A percentile compares a stretch with the other conserved stretches of the same genome.
These are phyloP conservation scores for Papilionanthe hybrid DNA, from an alignment of 116 monocot genomes.

Conservation along the genomic window DNA sequence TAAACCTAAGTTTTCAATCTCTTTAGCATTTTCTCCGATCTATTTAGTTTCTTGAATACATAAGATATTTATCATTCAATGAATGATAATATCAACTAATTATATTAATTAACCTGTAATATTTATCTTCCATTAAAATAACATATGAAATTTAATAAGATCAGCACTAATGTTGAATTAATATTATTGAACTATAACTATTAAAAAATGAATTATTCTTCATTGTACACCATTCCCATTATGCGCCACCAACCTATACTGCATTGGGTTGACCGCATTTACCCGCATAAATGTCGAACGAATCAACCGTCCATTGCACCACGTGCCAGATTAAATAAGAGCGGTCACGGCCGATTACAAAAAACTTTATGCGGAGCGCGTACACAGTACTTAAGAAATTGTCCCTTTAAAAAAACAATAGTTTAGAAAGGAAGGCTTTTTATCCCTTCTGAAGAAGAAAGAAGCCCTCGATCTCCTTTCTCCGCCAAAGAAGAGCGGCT, in stretches of 20 bases:
- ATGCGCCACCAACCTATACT: neutral
- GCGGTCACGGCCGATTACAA: neutral
- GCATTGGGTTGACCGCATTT: neutral
- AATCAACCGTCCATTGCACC: neutral
- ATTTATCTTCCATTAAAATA: neutral
- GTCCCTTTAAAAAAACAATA: neutral
- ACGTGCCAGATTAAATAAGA: neutral
- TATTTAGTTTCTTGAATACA: too few species aligned
- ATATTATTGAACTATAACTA: neutral
- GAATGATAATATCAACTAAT: too few species aligned
- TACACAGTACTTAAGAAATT: neutral
- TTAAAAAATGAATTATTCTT: neutral
- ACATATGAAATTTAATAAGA: neutral
- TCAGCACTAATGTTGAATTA: neutral
- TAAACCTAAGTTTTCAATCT: too few species aligned
- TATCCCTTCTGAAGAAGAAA: neutral
- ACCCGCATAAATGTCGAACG: constrained; percentile 1
- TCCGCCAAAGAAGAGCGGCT: neutral
- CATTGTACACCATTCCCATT: neutral
- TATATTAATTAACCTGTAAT: too few species aligned
- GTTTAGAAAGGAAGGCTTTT: neutral
- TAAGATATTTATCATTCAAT: too few species aligned
- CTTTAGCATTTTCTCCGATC: too few species aligned
- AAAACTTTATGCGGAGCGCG: neutral
- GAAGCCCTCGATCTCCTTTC: neutral